Evolutionary conservation across 768 basidiomycete species (phyloP).

Genomic region (Boletus edulis): DNA sequence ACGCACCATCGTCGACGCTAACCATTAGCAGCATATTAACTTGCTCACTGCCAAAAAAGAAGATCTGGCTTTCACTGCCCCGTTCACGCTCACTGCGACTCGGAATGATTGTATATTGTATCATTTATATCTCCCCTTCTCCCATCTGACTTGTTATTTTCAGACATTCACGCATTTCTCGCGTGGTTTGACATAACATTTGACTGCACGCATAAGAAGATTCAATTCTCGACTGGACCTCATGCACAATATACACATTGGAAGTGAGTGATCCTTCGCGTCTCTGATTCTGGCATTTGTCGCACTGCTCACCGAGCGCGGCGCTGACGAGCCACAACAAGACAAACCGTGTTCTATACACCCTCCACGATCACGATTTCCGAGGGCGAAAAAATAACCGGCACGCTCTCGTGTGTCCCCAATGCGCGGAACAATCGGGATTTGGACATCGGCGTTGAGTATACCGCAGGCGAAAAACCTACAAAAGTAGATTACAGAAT

Average conservation of each 20-base stretch:
- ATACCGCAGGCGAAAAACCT: constrained; percentile 43
- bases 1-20: background rate
- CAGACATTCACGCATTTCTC: constrained; percentile 96
- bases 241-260: constrained; percentile 96
- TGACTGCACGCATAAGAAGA: constrained; percentile 93
- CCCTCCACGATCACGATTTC: constrained; percentile 68
- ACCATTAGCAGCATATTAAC: constrained; percentile 70
- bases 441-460: constrained; percentile 84
- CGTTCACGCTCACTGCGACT: constrained; percentile 78
- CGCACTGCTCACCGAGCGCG: background rate
- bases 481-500: constrained; percentile 72
- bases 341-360: constrained; percentile 99
- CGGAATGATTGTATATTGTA: constrained; percentile 84
- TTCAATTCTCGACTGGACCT: constrained; percentile 95
- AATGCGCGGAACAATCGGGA: constrained; percentile 94
- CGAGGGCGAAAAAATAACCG: constrained; percentile 70
- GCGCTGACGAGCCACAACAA: constrained; percentile 25
- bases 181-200: constrained; percentile 99
- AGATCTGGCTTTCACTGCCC: constrained; percentile 81
- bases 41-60: constrained; percentile 92
- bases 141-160: background rate
- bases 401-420: constrained; percentile 75
- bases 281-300: background rate
- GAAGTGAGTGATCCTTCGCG: constrained; percentile 62
- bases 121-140: background rate